Evolutionary conservation across 2,329 filamentous ascomycete species (phyloP), one percentile per base, ranked within the genome.

Genomic region (Neofusicoccum sp.): DNA sequence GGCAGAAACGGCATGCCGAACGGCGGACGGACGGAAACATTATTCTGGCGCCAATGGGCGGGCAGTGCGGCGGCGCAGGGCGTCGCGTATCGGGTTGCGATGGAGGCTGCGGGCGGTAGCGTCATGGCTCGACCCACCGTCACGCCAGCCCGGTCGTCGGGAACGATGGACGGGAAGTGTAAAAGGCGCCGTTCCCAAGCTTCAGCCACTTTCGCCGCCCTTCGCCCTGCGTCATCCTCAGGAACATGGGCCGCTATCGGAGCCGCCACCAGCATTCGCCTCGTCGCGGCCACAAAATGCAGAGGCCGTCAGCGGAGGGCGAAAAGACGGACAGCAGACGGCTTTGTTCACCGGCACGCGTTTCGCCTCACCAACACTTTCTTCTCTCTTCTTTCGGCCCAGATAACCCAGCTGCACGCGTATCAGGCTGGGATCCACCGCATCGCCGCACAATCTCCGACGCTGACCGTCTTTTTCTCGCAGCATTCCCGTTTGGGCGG

Each of bases 51-150:
- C 54, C 54, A 58, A 58, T 58, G 31, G 37, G 31, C 12, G 48
- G 11, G 3, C 2, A 33, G 6, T 12, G 28, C 29, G n/a, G 29
- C n/a, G 4, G n/a, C 14, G 54, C 5, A 2, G 37, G 8, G 8
- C 7, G 54, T 62, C 39, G 59, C 48, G 59, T 37, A 62, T 62
- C 59, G 48, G 28, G 41, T 16, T 9, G 22, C 29, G 7, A 28
- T 41, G 58, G 36, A 44, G 37, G 59, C 22, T n/a, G 39, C 34
- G 47, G 48, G 29, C 41, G 59, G 29, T 36, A 45, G 54, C 31
- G 54, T 58, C 54, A 45, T 45, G 41, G 59, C 59, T 62, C 59
- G 59, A 37, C 59, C 59, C 59, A 62, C 59, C 59, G 59, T 62
- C 59, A 62, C 59, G 59, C 59, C 48, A 62, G 54, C 34, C 58